Base-by-base conservation (phyloP, 148 eudicot genomes). In the Silene latifolia region DNA sequence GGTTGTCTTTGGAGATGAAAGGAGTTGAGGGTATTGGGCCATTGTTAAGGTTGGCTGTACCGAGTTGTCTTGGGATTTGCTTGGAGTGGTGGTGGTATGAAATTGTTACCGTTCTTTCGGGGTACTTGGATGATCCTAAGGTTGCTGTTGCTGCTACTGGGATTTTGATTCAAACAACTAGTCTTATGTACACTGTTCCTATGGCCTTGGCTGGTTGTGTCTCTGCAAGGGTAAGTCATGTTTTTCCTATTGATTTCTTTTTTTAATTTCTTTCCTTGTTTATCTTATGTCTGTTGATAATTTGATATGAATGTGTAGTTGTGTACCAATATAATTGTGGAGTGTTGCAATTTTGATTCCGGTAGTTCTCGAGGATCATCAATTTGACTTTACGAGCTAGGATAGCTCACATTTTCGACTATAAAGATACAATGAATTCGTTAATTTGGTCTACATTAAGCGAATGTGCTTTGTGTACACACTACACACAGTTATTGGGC, bases 11-110 rank as follows among this genome's bases (percentile, higher is more conserved):
- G 84, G 51, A 75, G 48, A 42, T 76, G 19, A 71, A 71, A n/a
- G 79, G 69, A 0, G 77, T 70, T 8, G 87, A 78, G 21, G 93
- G 88, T n/a, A 7, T 89, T 13, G 88, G 82, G n/a, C 82, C 85
- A 7, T 65, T 95, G 78, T 58, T 92, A 67, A 85, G 74, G 62
- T 69, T 96, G 71, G 92, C 97, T 0, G 81, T 92, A 20, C 97
- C 94, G 35, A 92, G 98, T 58, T 96, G 99, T 60, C 42, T 88
- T 0, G 92, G 91, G 82, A 89, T 92, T 3, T 96, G 99, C 60
- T 70, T 96, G 51, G 99, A 96, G 74, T 96, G 99, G 99, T 95
- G 99, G 99, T 96, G 99, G 98, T 96, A 96, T 58, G 99, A 92
- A 83, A 92, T 96, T 20, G 90, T 96, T 76, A 92, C 91, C 1